Percentiles rank a stretch among this genome's conserved stretches.
These are phyloP conservation scores for Daldinia sp. DNA, from an alignment of 2,329 filamentous ascomycete genomes.

Conservation along the genomic window DNA sequence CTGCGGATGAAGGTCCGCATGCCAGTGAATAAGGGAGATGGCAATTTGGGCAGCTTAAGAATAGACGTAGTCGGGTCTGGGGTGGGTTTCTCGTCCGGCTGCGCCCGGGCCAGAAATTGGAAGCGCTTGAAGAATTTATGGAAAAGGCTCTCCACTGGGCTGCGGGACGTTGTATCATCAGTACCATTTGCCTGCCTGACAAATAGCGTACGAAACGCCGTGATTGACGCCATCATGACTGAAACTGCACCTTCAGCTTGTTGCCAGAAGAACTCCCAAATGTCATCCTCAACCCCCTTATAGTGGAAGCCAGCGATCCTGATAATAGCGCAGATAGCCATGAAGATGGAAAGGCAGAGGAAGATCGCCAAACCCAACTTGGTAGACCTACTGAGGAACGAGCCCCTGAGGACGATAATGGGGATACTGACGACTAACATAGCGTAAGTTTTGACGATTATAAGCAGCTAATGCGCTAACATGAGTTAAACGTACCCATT, in stretches of 20 bases:
- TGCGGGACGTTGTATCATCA: not conserved
- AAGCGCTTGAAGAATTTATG: not conserved
- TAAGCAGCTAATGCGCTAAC: not conserved
- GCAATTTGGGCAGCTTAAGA: not conserved
- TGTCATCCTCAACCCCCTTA: not conserved
- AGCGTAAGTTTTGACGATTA: not conserved
- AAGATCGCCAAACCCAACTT: not conserved
- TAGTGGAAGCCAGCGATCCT: not conserved
- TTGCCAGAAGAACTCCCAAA: constrained; percentile 2
- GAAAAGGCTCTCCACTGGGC: not conserved
- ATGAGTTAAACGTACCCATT: not conserved
- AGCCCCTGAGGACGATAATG: not conserved
- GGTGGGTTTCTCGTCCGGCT: not conserved
- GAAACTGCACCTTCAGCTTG: not conserved
- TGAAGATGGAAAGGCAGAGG: not conserved
- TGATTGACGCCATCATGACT: constrained; percentile 1
- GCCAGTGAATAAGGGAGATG: not conserved
- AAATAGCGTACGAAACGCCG: not conserved
- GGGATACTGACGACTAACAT: not conserved
- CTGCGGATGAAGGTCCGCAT: not conserved
- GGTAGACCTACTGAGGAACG: not conserved
- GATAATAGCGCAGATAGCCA: not conserved
- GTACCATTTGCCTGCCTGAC: not conserved
- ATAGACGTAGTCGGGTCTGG: not conserved
- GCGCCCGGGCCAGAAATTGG: not conserved